Conservation (phyloP, 306 rosid genomes). For the Inga oerstediana region DNA sequence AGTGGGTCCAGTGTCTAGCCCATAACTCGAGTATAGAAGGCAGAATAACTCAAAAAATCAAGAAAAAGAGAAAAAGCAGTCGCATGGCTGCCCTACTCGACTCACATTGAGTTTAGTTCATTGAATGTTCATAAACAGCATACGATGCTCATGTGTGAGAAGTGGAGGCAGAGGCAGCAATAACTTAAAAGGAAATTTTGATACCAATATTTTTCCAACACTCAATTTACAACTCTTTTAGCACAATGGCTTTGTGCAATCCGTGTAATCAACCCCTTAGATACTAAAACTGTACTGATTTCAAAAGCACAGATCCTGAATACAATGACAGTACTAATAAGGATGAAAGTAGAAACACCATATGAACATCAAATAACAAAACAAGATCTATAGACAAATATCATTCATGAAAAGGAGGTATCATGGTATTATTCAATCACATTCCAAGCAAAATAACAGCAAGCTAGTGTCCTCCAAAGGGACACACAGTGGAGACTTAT, state of each 20-base stretch:
- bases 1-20: background rate
- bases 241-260: background rate
- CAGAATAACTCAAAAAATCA: background rate
- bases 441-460: slow-evolving; percentile 10
- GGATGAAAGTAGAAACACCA: slow-evolving; percentile 16
- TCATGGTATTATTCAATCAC: slow-evolving; percentile 5
- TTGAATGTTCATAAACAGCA: background rate
- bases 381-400: slow-evolving; percentile 15
- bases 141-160: background rate
- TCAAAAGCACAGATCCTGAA: background rate
- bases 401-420: slow-evolving; percentile 17
- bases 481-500: slow-evolving; percentile 14
- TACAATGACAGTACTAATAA: background rate
- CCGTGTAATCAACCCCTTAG: background rate
- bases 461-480: background rate
- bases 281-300: background rate
- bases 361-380: slow-evolving; percentile 14
- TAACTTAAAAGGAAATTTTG: slow-evolving; percentile 2
- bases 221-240: background rate
- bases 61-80: background rate
- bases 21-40: background rate
- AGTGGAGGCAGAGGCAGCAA: background rate
- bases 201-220: slow-evolving; percentile 14
- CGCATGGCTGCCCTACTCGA: background rate
- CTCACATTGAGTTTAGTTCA: background rate